Evolutionary conservation across 2,329 filamentous ascomycete species (phyloP), one percentile per base, ranked within the genome.

Genomic region (Epichloe gansuensis): DNA sequence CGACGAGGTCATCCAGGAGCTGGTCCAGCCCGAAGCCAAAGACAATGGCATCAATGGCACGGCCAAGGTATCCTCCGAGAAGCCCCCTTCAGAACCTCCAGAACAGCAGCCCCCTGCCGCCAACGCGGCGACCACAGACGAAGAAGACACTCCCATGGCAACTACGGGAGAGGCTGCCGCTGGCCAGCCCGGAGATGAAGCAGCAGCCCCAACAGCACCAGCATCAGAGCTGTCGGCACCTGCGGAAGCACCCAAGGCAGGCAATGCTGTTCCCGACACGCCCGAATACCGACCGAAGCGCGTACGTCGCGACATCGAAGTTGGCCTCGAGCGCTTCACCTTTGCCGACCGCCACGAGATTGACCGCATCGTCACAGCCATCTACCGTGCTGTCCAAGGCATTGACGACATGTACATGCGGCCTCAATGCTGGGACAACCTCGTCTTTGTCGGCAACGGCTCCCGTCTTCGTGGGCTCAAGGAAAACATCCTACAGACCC

Each of bases 381-480:
- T 97, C 57, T 89, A 95, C 68, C 81, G 84, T 53, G 84, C 88
- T 1, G 82, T 97, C 50, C 84, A 90, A 59, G 81, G 82, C 38
- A 87, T 95, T 25, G 83, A 88, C 45, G 89, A 95, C 56, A 81
- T 89, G 58, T 84, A 86, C 61, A 90, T 89, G 74, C 82, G 93
- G 44, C 84, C 87, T 38, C 78, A 86, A 38, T 84, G 94, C 57
- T 98, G 93, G 93, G 91, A 97, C 61, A 87, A 85, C 55, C 70
- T 98, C 50, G 84, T 95, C 58, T 85, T 98, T 51, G 86, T 95
- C 50, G 93, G 93, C 59, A 95, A 95, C 62, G 93, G 93, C 53
- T 82, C 74, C 39, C 76, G 77, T 46, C 74, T 81, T 47, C 73
- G 74, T 72, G 89, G 93, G 5, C 91, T 98, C 66, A 90, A 87